Evolutionary conservation across 306 rosid species (phyloP).

Genomic region (Pterocarpus macrocarpus): DNA sequence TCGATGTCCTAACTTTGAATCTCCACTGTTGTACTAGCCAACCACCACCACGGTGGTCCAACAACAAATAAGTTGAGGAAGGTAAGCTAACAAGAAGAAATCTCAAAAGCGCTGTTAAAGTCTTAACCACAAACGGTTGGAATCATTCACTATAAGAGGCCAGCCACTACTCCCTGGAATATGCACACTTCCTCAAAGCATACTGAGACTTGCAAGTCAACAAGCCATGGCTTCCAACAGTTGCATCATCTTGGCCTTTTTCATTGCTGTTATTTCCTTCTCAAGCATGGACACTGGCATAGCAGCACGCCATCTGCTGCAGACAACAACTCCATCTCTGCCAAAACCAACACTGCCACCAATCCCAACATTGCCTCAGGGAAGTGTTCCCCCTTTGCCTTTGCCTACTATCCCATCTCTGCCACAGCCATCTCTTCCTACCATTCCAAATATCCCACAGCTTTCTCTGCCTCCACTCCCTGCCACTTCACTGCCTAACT

Average conservation of each 20-base stretch:
- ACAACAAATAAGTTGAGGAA: background rate
- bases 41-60: background rate
- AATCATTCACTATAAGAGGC: constrained; percentile 16
- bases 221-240: constrained; percentile 33
- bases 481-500: background rate
- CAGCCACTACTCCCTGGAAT: background rate
- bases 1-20: constrained; percentile 26
- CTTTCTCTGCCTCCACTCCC: constrained; percentile 24
- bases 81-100: constrained; percentile 26
- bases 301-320: constrained; percentile 28
- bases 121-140: background rate
- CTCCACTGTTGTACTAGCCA: background rate
- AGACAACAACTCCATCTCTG: constrained; percentile 1
- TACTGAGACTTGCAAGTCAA: no score
- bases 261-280: constrained; percentile 30
- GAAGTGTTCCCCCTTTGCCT: no score
- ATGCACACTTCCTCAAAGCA: background rate
- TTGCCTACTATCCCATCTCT: background rate
- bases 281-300: constrained; percentile 26
- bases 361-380: no score
- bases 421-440: constrained; percentile 33
- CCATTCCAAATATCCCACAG: constrained; percentile 19
- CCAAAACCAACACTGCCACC: background rate
- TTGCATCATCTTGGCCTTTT: constrained; percentile 21
- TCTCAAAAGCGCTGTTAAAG: background rate